Evolutionary conservation across 2,329 filamentous ascomycete species (phyloP).

Genomic region (Chaetomium olivaceum): DNA sequence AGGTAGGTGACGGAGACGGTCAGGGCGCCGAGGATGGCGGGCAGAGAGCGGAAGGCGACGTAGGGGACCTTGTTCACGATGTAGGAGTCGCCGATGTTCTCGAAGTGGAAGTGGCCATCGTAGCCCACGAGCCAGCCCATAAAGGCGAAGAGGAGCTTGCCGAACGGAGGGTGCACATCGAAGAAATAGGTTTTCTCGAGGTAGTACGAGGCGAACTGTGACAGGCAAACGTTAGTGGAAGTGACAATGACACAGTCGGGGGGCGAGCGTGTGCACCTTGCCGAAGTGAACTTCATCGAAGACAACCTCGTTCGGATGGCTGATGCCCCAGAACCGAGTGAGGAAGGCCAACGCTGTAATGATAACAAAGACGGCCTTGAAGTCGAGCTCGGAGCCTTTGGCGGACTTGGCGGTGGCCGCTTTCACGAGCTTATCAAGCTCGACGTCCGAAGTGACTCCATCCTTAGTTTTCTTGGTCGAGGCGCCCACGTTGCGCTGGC

Average conservation of each 20-base stretch:
- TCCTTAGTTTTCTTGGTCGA: constrained; percentile 51
- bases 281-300: constrained; percentile 99
- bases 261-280: constrained; percentile 66
- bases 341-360: constrained; percentile 84
- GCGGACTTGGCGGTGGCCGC: constrained; percentile 41
- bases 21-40: constrained; percentile 84
- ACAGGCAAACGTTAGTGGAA: constrained; percentile 23
- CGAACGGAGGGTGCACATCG: constrained; percentile 97
- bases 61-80: constrained; percentile 96
- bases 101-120: constrained; percentile 95
- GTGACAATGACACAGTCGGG: neutral
- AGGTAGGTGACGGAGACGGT: constrained; percentile 93
- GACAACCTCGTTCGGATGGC: constrained; percentile 92
- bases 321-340: constrained; percentile 95
- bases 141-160: constrained; percentile 94
- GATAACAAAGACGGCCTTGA: constrained; percentile 73
- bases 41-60: constrained; percentile 90
- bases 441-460: constrained; percentile 45
- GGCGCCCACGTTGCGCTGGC: constrained; percentile 55
- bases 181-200: constrained; percentile 98
- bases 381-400: constrained; percentile 70
- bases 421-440: constrained; percentile 54
- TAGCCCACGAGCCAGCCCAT: constrained; percentile 98
- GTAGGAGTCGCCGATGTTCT: constrained; percentile 99
- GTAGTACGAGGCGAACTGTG: constrained; percentile 74